Evolutionary conservation across 1,284 basidiomycete species (phyloP).

Genomic region (Tetrapyrgos nigripes): DNA sequence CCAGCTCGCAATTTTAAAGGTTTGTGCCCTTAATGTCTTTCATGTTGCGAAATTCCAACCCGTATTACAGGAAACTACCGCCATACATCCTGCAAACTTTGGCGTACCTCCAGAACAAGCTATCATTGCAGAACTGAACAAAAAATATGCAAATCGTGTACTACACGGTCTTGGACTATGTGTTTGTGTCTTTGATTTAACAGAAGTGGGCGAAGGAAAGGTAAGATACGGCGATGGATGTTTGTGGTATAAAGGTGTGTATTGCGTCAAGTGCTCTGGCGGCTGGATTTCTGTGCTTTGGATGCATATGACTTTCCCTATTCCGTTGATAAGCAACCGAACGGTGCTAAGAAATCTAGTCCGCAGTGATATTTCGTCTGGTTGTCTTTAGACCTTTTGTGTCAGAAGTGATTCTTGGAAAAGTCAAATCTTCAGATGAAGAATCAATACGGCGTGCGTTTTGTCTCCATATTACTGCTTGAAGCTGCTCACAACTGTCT

Average conservation of each 20-base stretch:
- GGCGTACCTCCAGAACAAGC: constrained; percentile 74
- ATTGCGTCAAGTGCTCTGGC: too few species aligned
- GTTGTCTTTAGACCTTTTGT: constrained; percentile 92
- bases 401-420: constrained; percentile 90
- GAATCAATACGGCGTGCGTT: constrained; percentile 82
- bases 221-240: constrained; percentile 95
- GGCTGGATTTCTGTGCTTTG: too few species aligned
- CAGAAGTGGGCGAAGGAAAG: constrained; percentile 88
- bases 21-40: not conserved
- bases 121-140: constrained; percentile 82
- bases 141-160: constrained; percentile 94
- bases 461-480: constrained; percentile 1
- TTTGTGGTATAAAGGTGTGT: constrained; percentile 91
- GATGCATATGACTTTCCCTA: too few species aligned
- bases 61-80: constrained; percentile 66
- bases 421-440: constrained; percentile 85
- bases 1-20: constrained; percentile 38
- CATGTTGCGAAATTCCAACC: not conserved
- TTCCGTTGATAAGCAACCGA: not conserved
- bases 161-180: constrained; percentile 93
- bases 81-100: constrained; percentile 80
- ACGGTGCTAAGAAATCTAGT: constrained; percentile 9
- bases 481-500: constrained; percentile 5
- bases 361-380: constrained; percentile 85
- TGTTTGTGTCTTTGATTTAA: constrained; percentile 88